Conservation (phyloP, 169 alveolate genomes). For the Miamiensis avidus region DNA sequence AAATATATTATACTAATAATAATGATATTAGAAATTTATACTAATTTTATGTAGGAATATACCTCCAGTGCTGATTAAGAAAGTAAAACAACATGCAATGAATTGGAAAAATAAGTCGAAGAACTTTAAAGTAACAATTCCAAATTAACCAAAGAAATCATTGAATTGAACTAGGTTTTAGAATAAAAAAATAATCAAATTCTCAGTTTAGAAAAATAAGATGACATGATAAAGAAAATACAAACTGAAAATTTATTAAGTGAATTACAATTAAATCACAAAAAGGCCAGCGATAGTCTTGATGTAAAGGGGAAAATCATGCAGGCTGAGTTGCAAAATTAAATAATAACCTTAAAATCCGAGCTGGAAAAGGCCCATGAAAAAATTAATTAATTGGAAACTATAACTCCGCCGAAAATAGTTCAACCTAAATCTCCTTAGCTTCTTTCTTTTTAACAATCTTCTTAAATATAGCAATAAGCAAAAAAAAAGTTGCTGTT, state of each 20-base stretch:
- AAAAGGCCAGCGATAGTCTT: slow-evolving; percentile 1
- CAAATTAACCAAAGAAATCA: slow-evolving; percentile 41
- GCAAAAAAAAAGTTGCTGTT: not conserved
- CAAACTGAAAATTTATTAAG: slow-evolving; percentile 29
- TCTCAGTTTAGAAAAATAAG: not conserved
- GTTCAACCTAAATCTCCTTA: not conserved
- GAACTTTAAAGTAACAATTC: slow-evolving; percentile 30
- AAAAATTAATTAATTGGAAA: slow-evolving; percentile 15
- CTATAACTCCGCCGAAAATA: slow-evolving; percentile 1
- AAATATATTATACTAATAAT: slow-evolving; percentile 7
- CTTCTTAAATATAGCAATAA: no score
- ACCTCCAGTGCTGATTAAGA: not conserved
- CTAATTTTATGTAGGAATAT: not conserved
- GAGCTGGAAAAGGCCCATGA: slow-evolving; percentile 33
- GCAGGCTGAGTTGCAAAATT: slow-evolving; percentile 20
- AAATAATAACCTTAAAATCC: slow-evolving; percentile 18
- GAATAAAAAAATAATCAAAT: slow-evolving; percentile 12
- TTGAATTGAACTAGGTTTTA: slow-evolving; percentile 27
- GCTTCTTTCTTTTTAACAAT: not conserved
- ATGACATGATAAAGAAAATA: slow-evolving; percentile 18
- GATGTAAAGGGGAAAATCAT: slow-evolving; percentile 13
- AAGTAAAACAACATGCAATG: not conserved
- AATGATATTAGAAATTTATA: slow-evolving; percentile 3
- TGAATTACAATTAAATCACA: slow-evolving; percentile 13
- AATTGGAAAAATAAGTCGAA: slow-evolving; percentile 1